Base-by-base conservation (phyloP, 2,329 filamentous ascomycete genomes). In the Seiridium unicorne region DNA sequence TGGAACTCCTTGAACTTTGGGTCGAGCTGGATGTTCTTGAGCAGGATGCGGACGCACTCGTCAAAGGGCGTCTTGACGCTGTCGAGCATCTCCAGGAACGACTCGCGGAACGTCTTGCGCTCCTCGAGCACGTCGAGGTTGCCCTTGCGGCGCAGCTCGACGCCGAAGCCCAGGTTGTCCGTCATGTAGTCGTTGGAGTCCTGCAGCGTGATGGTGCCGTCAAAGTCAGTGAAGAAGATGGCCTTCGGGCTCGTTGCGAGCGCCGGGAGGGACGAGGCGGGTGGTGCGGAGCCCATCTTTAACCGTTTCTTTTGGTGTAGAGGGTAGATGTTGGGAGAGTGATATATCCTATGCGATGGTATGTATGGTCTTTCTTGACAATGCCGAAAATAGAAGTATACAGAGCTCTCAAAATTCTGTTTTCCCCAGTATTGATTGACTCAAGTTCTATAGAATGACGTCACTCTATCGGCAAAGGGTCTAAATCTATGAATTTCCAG, bases 191-290 rank as follows among this genome's bases (percentile, higher is more conserved):
- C 85, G 72, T 88, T 89, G 73, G 81, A 84, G 76, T 89, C 86
- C 69, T 84, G 80, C 59, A 82, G 83, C 54, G 94, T 97, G 73
- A 97, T 94, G 58, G 93, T 98, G 70, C 95, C 95, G 77, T 99
- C 95, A 73, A 98, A 98, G 79, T 99, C 95, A 68, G 93, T 97
- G 82, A 98, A 98, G 85, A 99, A 97, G 81, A 99, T 93, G 81
- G 92, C 91, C 78, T 92, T 90, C 56, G 93, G 93, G 73, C 90
- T 87, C 60, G 81, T 87, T 69, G 80, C 80, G 74, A 89, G 77
- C 49, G 86, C 86, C 59, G 85, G 85, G 34, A 85, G 51, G 31
- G 51, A 53, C 32, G 49, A 55, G 38, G 51, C n/a, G 9, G 51
- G 51, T 18, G 54, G 13, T 36, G 10, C 40, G 31, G 54, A 46